phyloP scores from a whole-genome alignment of 129 eudicot genomes.

The Helichrysum umbraculigerum region DNA sequence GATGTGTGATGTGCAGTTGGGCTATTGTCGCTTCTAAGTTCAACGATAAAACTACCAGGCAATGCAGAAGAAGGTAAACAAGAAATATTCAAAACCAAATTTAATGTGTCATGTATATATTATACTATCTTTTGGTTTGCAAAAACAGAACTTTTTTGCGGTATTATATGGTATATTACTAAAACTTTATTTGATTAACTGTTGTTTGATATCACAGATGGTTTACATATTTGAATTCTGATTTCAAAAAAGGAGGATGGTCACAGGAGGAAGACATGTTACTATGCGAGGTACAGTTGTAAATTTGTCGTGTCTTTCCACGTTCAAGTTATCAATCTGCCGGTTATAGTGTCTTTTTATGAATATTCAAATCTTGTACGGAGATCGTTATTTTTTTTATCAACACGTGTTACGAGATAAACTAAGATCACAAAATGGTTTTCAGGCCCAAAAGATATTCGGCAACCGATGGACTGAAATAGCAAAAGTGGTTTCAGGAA shows the following conservation, averaged over 20 bases:
- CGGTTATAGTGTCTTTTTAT: not conserved
- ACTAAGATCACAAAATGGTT: constrained; percentile 24
- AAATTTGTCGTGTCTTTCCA: not conserved
- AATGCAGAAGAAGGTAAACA: constrained; percentile 92
- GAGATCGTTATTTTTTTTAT: not conserved
- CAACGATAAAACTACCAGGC: constrained; percentile 95
- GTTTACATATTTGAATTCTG: constrained; percentile 97
- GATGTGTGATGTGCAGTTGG: constrained; percentile 68
- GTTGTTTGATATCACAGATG: constrained; percentile 51
- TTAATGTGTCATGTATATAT: not conserved
- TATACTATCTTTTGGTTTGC: constrained; percentile 1
- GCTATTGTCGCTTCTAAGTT: constrained; percentile 92
- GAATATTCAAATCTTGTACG: not conserved
- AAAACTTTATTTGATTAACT: constrained; percentile 17
- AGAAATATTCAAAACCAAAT: not conserved
- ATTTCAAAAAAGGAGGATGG: constrained; percentile 99
- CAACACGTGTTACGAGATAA: constrained; percentile 7
- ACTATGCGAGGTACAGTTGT: constrained; percentile 64
- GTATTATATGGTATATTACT: not conserved
- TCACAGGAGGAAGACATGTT: constrained; percentile 98
- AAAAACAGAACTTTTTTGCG: not conserved
- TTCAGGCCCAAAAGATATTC: constrained; percentile 96
- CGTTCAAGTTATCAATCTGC: not conserved
- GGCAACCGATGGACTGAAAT: constrained; percentile 99
- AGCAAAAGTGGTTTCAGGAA: constrained; percentile 99